A percentile compares a stretch with the other conserved stretches of the same genome.
Conservation (phyloP, 768 basidiomycete species). For the Dentipellis fragilis region DNA sequence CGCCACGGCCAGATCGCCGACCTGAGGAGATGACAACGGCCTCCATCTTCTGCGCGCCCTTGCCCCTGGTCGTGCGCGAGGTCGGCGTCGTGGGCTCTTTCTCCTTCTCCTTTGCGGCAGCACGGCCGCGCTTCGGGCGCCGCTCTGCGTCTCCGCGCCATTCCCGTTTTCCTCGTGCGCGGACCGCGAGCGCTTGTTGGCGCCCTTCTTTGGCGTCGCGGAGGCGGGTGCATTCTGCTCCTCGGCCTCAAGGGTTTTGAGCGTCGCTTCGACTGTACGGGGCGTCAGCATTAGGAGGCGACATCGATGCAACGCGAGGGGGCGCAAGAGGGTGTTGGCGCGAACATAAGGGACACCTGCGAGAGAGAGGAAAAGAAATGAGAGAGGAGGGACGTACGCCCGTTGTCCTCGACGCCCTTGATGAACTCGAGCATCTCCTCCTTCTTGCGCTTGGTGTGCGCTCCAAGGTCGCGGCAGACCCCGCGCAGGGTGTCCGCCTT, state of each 20-base stretch:
- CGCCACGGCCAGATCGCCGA: conserved; percentile 4
- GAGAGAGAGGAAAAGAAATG: neutral
- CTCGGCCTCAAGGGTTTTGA: conserved; percentile 10
- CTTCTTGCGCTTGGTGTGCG: conserved; percentile 9
- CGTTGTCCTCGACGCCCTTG: conserved; percentile 13
- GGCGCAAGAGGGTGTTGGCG: too few species aligned
- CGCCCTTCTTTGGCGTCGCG: neutral
- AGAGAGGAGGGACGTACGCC: conserved; percentile 12
- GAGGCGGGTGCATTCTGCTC: conserved; percentile 3
- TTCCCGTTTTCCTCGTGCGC: neutral
- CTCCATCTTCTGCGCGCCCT: conserved; percentile 3
- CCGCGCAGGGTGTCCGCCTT: conserved; percentile 17
- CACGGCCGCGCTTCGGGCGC: neutral
- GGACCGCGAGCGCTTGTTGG: conserved; percentile 8
- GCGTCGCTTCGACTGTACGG: conserved; percentile 10
- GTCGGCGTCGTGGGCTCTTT: conserved; percentile 1
- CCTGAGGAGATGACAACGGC: neutral
- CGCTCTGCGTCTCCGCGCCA: neutral
- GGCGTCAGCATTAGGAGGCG: neutral
- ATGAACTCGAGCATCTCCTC: conserved; percentile 16
- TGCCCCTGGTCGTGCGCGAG: conserved; percentile 5
- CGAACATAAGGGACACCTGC: neutral
- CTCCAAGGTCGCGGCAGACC: conserved; percentile 17
- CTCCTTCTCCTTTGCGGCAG: neutral
- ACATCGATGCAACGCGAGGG: neutral